Percentiles rank a stretch among this genome's conserved stretches.
Evolutionary conservation across 2,329 filamentous ascomycete genomes (phyloP).

Genomic region (Fusarium secorum): DNA sequence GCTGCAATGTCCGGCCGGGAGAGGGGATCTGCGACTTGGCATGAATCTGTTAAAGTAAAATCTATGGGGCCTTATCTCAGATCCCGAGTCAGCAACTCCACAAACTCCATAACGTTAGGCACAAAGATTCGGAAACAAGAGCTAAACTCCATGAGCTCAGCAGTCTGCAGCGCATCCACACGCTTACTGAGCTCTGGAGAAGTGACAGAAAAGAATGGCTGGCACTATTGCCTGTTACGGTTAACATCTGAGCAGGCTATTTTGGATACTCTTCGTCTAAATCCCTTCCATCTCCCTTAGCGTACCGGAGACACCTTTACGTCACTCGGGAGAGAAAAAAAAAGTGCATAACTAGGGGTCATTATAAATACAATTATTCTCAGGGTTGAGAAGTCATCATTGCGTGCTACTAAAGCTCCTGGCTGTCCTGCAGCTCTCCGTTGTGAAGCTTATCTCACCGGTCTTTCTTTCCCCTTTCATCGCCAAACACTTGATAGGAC

Average conservation of each 20-base stretch:
- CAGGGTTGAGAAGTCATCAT: neutral
- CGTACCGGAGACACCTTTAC: constrained; percentile 8
- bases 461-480: constrained; percentile 4
- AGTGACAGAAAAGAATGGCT: constrained; percentile 9
- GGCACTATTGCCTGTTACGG: neutral
- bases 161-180: constrained; percentile 13
- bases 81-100: constrained; percentile 30
- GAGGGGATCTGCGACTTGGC: constrained; percentile 9
- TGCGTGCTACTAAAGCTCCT: constrained; percentile 1
- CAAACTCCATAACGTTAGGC: constrained; percentile 20
- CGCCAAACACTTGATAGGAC: neutral
- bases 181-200: constrained; percentile 5
- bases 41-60: constrained; percentile 20
- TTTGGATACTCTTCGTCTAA: neutral
- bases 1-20: constrained; percentile 10
- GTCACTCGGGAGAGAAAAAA: constrained; percentile 19
- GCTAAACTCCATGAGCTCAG: constrained; percentile 30
- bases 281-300: constrained; percentile 13
- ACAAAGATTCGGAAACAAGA: constrained; percentile 27
- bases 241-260: neutral
- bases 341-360: neutral
- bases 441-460: constrained; percentile 9
- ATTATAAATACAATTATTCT: constrained; percentile 25
- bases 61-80: constrained; percentile 18
- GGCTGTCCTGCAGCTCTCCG: neutral